phyloP scores from a whole-genome alignment of 2,329 filamentous ascomycete genomes.

The Uncinocarpus reesii region DNA sequence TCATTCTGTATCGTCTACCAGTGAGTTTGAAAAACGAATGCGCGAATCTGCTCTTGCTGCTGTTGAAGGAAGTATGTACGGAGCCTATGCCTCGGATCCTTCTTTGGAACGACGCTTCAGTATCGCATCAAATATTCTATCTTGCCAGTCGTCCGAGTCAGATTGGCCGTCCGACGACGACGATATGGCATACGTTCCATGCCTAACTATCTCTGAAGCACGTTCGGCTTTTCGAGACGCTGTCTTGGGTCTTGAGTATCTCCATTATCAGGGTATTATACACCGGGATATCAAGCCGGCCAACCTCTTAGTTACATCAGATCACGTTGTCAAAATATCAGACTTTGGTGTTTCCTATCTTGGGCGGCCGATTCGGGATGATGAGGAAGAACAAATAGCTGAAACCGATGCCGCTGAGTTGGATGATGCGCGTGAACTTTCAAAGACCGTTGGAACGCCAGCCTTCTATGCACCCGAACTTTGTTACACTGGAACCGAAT shows the following conservation, averaged over 20 bases:
- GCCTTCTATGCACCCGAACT: conserved; percentile 96
- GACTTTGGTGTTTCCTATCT: conserved; percentile 98
- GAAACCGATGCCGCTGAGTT: conserved; percentile 78
- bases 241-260: conserved; percentile 82
- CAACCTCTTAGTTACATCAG: conserved; percentile 77
- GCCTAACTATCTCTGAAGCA: conserved; percentile 76
- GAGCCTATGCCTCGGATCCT: conserved; percentile 52
- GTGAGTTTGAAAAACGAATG: conserved; percentile 24
- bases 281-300: conserved; percentile 81
- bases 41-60: conserved; percentile 39
- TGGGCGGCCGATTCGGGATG: conserved; percentile 73
- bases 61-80: conserved; percentile 69
- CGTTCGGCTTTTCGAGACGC: conserved; percentile 84
- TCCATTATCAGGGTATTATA: conserved; percentile 78
- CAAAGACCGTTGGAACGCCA: conserved; percentile 93
- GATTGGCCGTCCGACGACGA: conserved; percentile 50
- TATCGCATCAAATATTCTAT: conserved; percentile 57
- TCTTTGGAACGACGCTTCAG: conserved; percentile 64
- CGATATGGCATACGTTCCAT: conserved; percentile 86
- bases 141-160: conserved; percentile 36
- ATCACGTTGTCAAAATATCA: conserved; percentile 88
- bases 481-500: conserved; percentile 72
- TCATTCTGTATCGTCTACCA: conserved; percentile 44
- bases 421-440: conserved; percentile 89
- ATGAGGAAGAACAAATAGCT: conserved; percentile 64